Evolutionary conservation across 305 asterid species (phyloP), one percentile per base, ranked within the genome.

Genomic region (Fraxinus nigra): DNA sequence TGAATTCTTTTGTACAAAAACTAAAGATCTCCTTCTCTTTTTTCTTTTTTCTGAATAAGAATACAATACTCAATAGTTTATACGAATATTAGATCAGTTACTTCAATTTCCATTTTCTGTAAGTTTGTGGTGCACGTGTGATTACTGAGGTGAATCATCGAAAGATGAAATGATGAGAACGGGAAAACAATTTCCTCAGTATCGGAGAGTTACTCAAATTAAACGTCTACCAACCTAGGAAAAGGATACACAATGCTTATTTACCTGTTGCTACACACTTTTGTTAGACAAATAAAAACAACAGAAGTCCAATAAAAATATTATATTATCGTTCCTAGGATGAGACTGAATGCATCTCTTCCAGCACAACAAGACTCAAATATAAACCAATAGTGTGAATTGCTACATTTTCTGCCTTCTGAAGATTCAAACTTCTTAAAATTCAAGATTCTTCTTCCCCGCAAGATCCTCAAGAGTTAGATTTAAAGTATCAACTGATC

Each of bases 391-490:
- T 28, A 30, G 20, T 67, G 38, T 30, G 20, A 67, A 67, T 30
- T 30, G 75, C 38, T 67, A 67, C 20, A 11, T 30, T 28, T 67
- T 28, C 74, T 6, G 18, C 74, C 11, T 67, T 67, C 13, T 28
- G 33, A 48, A 76, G 70, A 76, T 28, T 6, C 40, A 26, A 48
- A 4, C 40, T 28, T 67, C 4, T 76, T 34, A 76, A 76, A 74
- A 13, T 69, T 85, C 87, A 72, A 86, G 72, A 74, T 85, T 80
- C 78, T 82, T 84, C 89, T 63, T 93, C 34, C 98, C 99, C 46
- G 90, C 93, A 76, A 92, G 87, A 88, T 92, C 98, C 84, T 92
- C 98, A 11, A 92, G 91, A 72, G 97, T 93, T 34, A 95, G 90
- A 87, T 85, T 91, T 35, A 92, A 65, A 43, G 95, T 84, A 82